Evolutionary conservation across 1,284 basidiomycete genomes (phyloP).

Genomic region (Hemileccinum hortonii): DNA sequence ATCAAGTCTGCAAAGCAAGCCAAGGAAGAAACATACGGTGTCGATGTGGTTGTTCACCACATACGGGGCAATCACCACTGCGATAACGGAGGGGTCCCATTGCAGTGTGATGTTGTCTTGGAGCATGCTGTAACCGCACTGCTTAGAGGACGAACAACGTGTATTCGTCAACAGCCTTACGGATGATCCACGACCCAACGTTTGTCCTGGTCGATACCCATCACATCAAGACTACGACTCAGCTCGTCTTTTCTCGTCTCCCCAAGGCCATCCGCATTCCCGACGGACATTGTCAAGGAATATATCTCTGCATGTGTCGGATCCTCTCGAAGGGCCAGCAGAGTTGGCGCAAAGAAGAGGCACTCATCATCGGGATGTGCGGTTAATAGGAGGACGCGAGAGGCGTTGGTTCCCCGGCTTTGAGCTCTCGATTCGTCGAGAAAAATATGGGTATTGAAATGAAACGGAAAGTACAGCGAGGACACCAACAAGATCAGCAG

Average conservation of each 20-base stretch:
- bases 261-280: slow-evolving; percentile 85
- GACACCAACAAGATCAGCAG: slow-evolving; percentile 22
- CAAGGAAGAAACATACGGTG: slow-evolving; percentile 47
- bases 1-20: slow-evolving; percentile 1
- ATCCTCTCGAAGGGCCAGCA: slow-evolving; percentile 50
- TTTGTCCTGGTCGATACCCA: slow-evolving; percentile 62
- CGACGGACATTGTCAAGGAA: slow-evolving; percentile 62
- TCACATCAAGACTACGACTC: slow-evolving; percentile 59
- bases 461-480: slow-evolving; percentile 28
- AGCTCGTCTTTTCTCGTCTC: slow-evolving; percentile 64
- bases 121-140: slow-evolving; percentile 50
- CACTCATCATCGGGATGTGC: slow-evolving; percentile 93
- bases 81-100: slow-evolving; percentile 70
- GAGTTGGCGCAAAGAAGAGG: slow-evolving; percentile 87
- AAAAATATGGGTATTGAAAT: slow-evolving; percentile 21
- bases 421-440: slow-evolving; percentile 5
- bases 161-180: slow-evolving; percentile 39
- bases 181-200: slow-evolving; percentile 70
- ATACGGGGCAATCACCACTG: slow-evolving; percentile 58
- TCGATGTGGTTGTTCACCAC: slow-evolving; percentile 61
- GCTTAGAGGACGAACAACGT: slow-evolving; percentile 10
- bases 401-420: slow-evolving; percentile 7
- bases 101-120: slow-evolving; percentile 72
- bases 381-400: slow-evolving; percentile 65
- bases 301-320: slow-evolving; percentile 37